Evolutionary conservation across 192 early-diverging fungal genomes (phyloP), one percentile per base, ranked within the genome.

Genomic region (Linnemannia hyalina): DNA sequence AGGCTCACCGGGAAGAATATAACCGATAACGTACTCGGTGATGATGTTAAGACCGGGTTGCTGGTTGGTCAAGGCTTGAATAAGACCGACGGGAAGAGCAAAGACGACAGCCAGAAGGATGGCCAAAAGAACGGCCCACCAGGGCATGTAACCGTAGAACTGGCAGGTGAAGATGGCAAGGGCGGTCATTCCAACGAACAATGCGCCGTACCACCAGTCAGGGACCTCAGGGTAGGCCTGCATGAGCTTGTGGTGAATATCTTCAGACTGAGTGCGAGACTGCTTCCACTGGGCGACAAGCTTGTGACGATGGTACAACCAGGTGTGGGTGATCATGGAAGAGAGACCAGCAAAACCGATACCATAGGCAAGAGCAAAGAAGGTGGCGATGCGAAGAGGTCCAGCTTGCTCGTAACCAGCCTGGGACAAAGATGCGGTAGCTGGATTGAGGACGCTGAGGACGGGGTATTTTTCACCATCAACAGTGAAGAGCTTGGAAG

Each of bases 201-300:
- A 57, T 22, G 29, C 40, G 2, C 68, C 60, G 70, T 92, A 92
- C 91, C 90, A 91, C 87, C 80, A 90, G 46, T 88, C 74, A 6
- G 91, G 91, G 16, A 92, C 89, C 47, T 92, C 91, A 40, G 77
- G 71, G 80, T 92, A 92, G 11, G 88, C 87, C 32, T 88, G 88
- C 95, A 96, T 96, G 9, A 96, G 78, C 81, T 91, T 88, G 76
- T 82, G 87, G 84, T 96, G 95, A 18, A 94, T 90, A 41, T 80
- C 79, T 10, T 88, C 83, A 57, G 81, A 54, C 13, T 85, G 73
- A 11, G 49, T 70, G 73, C 87, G 90, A 38, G 80, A 70, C 7
- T 47, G 70, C 44, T 71, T 81, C 73, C 83, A 83, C 68, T 90
- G 90, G 18, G 49, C 73, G 46, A 82, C 74, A 49, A 94, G 90